Evolutionary conservation across 2,329 filamentous ascomycete genomes (phyloP).

Genomic region (Colletotrichum siamense): DNA sequence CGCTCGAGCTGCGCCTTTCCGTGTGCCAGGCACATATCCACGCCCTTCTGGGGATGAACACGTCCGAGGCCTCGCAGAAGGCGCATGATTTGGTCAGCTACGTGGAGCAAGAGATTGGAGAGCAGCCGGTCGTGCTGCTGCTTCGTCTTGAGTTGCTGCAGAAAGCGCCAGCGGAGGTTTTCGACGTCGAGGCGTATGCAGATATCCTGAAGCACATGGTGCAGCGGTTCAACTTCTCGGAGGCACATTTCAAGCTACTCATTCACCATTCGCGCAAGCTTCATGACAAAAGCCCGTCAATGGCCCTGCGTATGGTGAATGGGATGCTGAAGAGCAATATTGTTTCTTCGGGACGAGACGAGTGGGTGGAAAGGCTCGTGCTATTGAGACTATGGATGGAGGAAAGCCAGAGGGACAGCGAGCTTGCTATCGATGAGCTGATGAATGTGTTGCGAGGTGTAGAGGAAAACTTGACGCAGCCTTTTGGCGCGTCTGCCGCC

Average conservation of each 20-base stretch:
- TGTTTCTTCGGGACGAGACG: conserved; percentile 48
- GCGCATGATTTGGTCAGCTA: conserved; percentile 63
- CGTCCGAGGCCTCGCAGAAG: conserved; percentile 48
- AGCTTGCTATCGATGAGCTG: conserved; percentile 26
- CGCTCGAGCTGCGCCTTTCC: conserved; percentile 67
- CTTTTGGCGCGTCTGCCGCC: conserved; percentile 65
- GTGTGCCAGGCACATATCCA: conserved; percentile 70
- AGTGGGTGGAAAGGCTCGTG: conserved; percentile 73
- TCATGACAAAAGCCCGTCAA: conserved; percentile 54
- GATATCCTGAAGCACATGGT: conserved; percentile 67
- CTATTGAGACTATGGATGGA: conserved; percentile 73
- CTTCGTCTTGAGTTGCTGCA: conserved; percentile 72
- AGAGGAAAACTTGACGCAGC: conserved; percentile 44
- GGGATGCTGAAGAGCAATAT: conserved; percentile 67
- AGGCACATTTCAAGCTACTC: conserved; percentile 68
- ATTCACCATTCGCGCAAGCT: conserved; percentile 73
- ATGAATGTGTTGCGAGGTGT: conserved; percentile 37
- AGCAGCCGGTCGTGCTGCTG: conserved; percentile 69
- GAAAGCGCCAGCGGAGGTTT: conserved; percentile 47
- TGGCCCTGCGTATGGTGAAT: conserved; percentile 61
- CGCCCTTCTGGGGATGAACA: conserved; percentile 54
- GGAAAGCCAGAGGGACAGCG: conserved; percentile 49
- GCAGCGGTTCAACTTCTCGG: conserved; percentile 61
- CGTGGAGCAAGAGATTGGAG: conserved; percentile 68
- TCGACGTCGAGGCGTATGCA: conserved; percentile 54